Evolutionary conservation across 768 basidiomycete genomes (phyloP).

Genomic region (Phlebiopsis gigantea): DNA sequence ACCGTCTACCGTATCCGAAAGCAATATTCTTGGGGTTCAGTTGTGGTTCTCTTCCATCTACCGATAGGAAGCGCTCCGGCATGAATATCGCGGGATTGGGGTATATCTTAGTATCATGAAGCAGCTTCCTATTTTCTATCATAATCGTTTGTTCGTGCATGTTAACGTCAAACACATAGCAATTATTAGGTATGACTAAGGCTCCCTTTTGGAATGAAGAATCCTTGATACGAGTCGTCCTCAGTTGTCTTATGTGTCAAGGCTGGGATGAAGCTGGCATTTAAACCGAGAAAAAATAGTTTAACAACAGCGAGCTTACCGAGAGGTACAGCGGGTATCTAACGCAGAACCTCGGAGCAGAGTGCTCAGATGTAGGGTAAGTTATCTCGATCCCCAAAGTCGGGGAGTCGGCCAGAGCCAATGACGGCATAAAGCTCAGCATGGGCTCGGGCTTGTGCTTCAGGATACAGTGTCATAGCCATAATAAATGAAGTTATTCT

Average conservation of each 20-base stretch:
- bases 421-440: constrained; percentile 24
- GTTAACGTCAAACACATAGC: constrained; percentile 22
- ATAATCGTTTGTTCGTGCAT: too few relatives aligned
- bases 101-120: constrained; percentile 17
- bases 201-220: constrained; percentile 55
- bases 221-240: constrained; percentile 51
- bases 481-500: constrained; percentile 16
- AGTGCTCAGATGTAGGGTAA: constrained; percentile 27
- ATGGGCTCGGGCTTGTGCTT: constrained; percentile 22
- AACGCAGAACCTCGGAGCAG: constrained; percentile 28
- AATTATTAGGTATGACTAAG: constrained; percentile 40
- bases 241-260: constrained; percentile 53
- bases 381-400: constrained; percentile 12
- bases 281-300: too few relatives aligned
- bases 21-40: constrained; percentile 16
- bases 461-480: constrained; percentile 23
- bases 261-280: constrained; percentile 25
- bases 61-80: constrained; percentile 21
- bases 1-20: constrained; percentile 30
- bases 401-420: constrained; percentile 22
- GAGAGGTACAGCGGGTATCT: constrained; percentile 14
- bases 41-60: constrained; percentile 14
- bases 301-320: not conserved
- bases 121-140: constrained; percentile 17
- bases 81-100: constrained; percentile 17